These are phyloP conservation scores for Curvularia sp. DNA, from an alignment of 2,329 filamentous ascomycete species.

Conservation along the genomic window DNA sequence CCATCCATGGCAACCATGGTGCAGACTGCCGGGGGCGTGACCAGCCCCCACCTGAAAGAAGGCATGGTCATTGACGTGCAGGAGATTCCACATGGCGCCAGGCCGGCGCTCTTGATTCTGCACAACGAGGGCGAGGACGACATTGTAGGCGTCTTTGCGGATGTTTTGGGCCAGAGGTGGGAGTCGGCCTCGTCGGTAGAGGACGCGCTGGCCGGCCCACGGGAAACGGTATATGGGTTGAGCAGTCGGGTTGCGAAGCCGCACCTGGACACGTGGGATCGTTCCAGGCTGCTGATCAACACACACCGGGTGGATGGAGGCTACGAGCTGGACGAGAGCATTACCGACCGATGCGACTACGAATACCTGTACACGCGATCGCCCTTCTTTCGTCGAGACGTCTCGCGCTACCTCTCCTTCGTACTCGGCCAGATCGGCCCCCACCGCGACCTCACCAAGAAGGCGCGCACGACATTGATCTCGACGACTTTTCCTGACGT, in stretches of 20 bases:
- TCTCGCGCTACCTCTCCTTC: slow-evolving; percentile 80
- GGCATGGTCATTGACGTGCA: slow-evolving; percentile 45
- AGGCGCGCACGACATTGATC: slow-evolving; percentile 81
- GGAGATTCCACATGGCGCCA: slow-evolving; percentile 41
- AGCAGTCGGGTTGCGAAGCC: slow-evolving; percentile 63
- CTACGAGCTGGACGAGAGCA: slow-evolving; percentile 65
- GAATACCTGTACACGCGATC: slow-evolving; percentile 82
- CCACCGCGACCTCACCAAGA: slow-evolving; percentile 78
- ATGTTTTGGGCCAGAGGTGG: slow-evolving; percentile 78
- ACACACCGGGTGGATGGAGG: slow-evolving; percentile 75
- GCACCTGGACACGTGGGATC: slow-evolving; percentile 65
- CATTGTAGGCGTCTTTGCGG: slow-evolving; percentile 77
- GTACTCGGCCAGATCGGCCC: slow-evolving; percentile 80
- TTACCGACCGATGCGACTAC: slow-evolving; percentile 78
- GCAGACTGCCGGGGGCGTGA: slow-evolving; percentile 41
- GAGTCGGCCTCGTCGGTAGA: slow-evolving; percentile 65
- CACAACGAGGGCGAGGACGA: slow-evolving; percentile 75
- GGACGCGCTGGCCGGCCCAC: slow-evolving; percentile 62
- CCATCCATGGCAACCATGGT: slow-evolving; percentile 51
- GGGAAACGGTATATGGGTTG: slow-evolving; percentile 73
- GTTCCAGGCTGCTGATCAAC: slow-evolving; percentile 73
- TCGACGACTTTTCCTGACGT: slow-evolving; percentile 90
- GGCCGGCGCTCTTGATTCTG: slow-evolving; percentile 62
- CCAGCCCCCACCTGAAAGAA: slow-evolving; percentile 43
- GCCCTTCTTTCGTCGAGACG: slow-evolving; percentile 75